phyloP scores from a whole-genome alignment of 2,329 filamentous ascomycete genomes.

The Aspergillus neoniger region DNA sequence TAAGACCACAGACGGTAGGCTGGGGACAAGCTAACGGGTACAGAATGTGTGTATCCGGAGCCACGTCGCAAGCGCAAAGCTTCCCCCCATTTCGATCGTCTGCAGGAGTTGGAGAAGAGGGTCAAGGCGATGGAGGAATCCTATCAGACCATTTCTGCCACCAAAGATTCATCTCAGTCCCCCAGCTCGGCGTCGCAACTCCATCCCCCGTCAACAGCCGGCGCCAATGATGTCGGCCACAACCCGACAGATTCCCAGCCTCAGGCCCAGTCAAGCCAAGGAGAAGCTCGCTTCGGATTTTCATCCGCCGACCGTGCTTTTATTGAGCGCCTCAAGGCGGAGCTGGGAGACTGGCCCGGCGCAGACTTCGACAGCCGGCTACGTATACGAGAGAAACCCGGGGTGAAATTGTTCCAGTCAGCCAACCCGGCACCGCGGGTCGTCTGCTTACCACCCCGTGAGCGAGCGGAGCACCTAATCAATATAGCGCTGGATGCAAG shows the following conservation, averaged over 20 bases:
- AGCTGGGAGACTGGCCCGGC: constrained; percentile 8
- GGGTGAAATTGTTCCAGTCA: constrained; percentile 1
- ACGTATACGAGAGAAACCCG: constrained; percentile 4
- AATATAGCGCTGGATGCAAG: constrained; percentile 13
- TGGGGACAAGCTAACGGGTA: neutral
- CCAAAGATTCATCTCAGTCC: neutral
- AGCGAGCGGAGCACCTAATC: constrained; percentile 8
- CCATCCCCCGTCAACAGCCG: neutral
- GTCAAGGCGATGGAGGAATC: constrained; percentile 8
- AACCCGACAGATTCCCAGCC: neutral
- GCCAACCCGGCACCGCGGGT: neutral
- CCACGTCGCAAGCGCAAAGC: constrained; percentile 9
- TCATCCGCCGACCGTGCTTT: constrained; percentile 10
- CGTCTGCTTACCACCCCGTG: neutral
- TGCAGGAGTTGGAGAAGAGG: constrained; percentile 4
- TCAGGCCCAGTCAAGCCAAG: neutral
- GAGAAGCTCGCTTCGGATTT: constrained; percentile 3
- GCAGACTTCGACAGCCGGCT: constrained; percentile 8
- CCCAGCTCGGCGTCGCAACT: neutral
- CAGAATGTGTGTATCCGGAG: constrained; percentile 12
- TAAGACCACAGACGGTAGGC: neutral
- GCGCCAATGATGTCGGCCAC: neutral
- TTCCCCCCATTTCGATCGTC: neutral
- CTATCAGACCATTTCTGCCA: neutral
- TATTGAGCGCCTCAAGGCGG: constrained; percentile 11